phyloP scores from a whole-genome alignment of 257 asterid genomes.

The Solanum raphanifolium region DNA sequence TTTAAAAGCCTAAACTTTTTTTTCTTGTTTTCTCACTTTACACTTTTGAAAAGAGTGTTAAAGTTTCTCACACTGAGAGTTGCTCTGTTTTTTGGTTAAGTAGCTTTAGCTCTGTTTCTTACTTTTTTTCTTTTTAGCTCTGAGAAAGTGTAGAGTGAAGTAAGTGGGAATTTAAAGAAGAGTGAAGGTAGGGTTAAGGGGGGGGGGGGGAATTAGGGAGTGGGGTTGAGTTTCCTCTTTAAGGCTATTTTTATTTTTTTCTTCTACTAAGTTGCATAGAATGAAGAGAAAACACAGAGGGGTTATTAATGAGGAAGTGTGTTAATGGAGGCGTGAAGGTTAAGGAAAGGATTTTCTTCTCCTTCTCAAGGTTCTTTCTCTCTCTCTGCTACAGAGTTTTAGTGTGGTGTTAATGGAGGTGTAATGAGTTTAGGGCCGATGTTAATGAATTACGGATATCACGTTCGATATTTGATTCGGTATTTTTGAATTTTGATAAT shows the following conservation, averaged over 20 bases:
- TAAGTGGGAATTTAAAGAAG: conserved; percentile 23
- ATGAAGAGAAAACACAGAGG: background rate
- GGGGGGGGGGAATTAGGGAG: background rate
- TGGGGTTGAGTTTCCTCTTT: background rate
- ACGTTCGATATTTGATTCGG: background rate
- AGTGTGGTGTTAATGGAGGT: conserved; percentile 21
- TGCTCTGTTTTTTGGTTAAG: conserved; percentile 12
- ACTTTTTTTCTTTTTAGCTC: background rate
- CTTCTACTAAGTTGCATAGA: background rate
- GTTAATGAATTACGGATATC: background rate
- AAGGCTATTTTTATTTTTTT: background rate
- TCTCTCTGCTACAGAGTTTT: conserved; percentile 9
- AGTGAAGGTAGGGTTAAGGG: background rate
- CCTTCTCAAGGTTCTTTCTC: conserved; percentile 47
- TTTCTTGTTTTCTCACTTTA: background rate
- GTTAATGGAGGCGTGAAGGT: conserved; percentile 56
- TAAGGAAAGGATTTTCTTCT: conserved; percentile 50
- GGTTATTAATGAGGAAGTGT: background rate
- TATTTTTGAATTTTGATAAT: too few species aligned
- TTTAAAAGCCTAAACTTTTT: conserved; percentile 8
- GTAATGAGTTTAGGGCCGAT: background rate
- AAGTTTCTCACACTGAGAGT: background rate
- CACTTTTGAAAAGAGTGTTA: background rate
- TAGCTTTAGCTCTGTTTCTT: background rate
- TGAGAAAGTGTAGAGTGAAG: conserved; percentile 4